Evolutionary conservation across 208 protist genomes (phyloP).

Genomic region (Trypanosomatidae sp.): DNA sequence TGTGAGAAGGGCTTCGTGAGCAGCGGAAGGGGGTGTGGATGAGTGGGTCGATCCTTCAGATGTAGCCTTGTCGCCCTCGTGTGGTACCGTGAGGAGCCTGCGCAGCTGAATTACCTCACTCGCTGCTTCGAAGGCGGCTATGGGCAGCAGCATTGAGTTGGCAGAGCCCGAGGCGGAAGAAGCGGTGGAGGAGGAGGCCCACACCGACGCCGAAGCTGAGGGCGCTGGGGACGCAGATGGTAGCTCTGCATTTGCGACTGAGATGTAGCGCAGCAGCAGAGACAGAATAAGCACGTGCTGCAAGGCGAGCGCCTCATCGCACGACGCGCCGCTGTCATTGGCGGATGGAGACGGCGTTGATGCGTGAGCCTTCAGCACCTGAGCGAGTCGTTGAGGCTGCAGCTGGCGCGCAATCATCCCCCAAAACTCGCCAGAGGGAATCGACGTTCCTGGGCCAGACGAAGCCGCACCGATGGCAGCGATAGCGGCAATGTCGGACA

Average conservation of each 20-base stretch:
- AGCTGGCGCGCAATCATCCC: slow-evolving; percentile 10
- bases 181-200: not conserved
- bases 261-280: slow-evolving; percentile 24
- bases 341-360: not conserved
- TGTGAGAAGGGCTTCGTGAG: slow-evolving; percentile 1
- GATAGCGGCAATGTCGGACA: slow-evolving; percentile 31
- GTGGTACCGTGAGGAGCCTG: not conserved
- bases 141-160: slow-evolving; percentile 14
- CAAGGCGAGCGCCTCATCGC: slow-evolving; percentile 12
- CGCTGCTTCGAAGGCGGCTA: slow-evolving; percentile 20
- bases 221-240: not conserved
- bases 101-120: slow-evolving; percentile 29
- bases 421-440: slow-evolving; percentile 24
- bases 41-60: too few species aligned
- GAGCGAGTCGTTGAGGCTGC: slow-evolving; percentile 16
- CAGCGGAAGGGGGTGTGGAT: not conserved
- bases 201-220: slow-evolving; percentile 5
- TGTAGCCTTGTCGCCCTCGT: not conserved
- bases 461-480: slow-evolving; percentile 22
- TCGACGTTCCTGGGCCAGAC: slow-evolving; percentile 7
- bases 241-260: slow-evolving; percentile 7
- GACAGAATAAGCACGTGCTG: slow-evolving; percentile 23
- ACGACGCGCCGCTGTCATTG: not conserved
- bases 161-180: not conserved
- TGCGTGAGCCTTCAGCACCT: slow-evolving; percentile 7